phyloP scores from a whole-genome alignment of 2,329 filamentous ascomycete genomes.

The Coniochaeta ligniaria region DNA sequence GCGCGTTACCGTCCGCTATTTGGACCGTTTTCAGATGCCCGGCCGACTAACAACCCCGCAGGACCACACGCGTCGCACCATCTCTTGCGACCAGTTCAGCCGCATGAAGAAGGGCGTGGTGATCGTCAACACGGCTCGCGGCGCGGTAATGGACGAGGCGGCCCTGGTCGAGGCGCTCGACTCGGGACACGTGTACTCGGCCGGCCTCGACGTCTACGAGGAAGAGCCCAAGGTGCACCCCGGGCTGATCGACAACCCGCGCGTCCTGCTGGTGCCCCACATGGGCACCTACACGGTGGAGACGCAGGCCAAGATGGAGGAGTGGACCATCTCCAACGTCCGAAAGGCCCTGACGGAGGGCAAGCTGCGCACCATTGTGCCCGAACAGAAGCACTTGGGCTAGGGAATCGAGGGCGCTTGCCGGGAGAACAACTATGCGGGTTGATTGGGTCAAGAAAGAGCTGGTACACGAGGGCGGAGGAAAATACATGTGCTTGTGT shows the following conservation, averaged over 20 bases:
- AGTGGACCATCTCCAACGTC: slow-evolving; percentile 67
- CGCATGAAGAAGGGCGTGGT: slow-evolving; percentile 74
- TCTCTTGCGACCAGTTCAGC: slow-evolving; percentile 61
- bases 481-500: neutral
- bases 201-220: slow-evolving; percentile 77
- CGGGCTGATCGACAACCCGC: slow-evolving; percentile 61
- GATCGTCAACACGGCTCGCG: slow-evolving; percentile 76
- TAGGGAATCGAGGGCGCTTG: neutral
- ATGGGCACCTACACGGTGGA: slow-evolving; percentile 79
- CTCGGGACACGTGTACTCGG: slow-evolving; percentile 60
- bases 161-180: slow-evolving; percentile 70
- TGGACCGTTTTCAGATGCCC: neutral
- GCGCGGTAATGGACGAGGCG: slow-evolving; percentile 74
- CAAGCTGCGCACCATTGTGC: slow-evolving; percentile 60
- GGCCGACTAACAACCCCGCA: slow-evolving; percentile 14
- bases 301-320: slow-evolving; percentile 62
- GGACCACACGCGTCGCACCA: slow-evolving; percentile 65
- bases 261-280: slow-evolving; percentile 71
- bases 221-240: slow-evolving; percentile 72
- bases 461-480: neutral
- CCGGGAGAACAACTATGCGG: neutral
- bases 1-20: too few species aligned
- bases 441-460: neutral
- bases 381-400: slow-evolving; percentile 50
- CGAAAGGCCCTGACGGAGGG: slow-evolving; percentile 53